Percentiles rank a stretch among this genome's conserved stretches.
Conservation (phyloP, 2,329 filamentous ascomycete genomes). For the Diaporthe sp. region DNA sequence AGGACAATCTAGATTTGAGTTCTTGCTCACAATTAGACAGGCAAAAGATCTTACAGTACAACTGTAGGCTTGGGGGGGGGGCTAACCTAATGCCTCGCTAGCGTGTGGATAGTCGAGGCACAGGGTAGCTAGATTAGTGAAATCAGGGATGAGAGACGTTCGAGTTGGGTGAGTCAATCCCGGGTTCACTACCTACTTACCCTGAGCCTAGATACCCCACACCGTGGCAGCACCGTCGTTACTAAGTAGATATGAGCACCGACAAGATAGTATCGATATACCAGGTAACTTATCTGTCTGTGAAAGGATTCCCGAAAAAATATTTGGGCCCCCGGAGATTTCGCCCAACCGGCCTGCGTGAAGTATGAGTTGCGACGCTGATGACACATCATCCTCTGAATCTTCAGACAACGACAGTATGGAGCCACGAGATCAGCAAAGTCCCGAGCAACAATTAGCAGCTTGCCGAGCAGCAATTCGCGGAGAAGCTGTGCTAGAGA, state of each 20-base stretch:
- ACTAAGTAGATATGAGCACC: background rate
- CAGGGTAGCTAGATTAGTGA: background rate
- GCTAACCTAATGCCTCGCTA: background rate
- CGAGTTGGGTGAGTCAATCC: background rate
- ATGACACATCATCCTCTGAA: background rate
- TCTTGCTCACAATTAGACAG: background rate
- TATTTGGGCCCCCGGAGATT: background rate
- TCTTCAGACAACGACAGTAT: background rate
- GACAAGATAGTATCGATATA: background rate
- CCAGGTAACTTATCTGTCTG: background rate
- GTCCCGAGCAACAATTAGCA: background rate
- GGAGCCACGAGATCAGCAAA: background rate
- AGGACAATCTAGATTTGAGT: too few species aligned
- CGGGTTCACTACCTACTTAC: background rate
- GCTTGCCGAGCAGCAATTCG: background rate
- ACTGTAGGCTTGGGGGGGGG: background rate
- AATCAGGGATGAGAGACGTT: background rate
- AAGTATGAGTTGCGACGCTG: background rate
- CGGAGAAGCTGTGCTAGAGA: background rate
- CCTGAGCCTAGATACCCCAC: background rate
- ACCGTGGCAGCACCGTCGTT: background rate
- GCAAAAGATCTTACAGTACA: background rate
- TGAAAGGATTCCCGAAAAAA: background rate
- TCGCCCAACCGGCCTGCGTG: background rate
- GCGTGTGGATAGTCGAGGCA: background rate